Evolutionary conservation across 2,329 filamentous ascomycete genomes (phyloP).

Genomic region (Hypoxylon sp.): DNA sequence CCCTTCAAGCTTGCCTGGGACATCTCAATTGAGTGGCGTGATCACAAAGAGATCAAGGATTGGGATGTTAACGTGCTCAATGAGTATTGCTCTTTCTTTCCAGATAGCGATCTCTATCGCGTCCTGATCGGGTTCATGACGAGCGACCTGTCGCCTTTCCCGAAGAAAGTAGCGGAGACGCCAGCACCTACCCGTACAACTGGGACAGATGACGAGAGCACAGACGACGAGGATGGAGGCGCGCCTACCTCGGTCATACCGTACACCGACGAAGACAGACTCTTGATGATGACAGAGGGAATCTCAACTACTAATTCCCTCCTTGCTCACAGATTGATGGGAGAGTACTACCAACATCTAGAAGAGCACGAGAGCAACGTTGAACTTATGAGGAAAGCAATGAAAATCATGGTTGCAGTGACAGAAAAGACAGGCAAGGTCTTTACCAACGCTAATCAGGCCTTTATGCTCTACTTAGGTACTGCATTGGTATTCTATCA

Average conservation of each 20-base stretch:
- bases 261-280: constrained; percentile 81
- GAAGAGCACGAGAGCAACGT: constrained; percentile 89
- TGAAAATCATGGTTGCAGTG: constrained; percentile 72
- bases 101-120: constrained; percentile 84
- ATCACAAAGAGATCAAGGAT: constrained; percentile 79
- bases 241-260: constrained; percentile 69
- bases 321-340: constrained; percentile 86
- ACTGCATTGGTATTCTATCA: constrained; percentile 94
- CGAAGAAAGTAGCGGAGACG: constrained; percentile 55
- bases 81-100: constrained; percentile 87
- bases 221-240: constrained; percentile 71
- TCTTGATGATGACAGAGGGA: constrained; percentile 85
- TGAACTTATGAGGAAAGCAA: constrained; percentile 82
- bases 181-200: constrained; percentile 44
- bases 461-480: constrained; percentile 82
- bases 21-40: constrained; percentile 90
- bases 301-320: constrained; percentile 78
- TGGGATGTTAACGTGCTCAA: constrained; percentile 84
- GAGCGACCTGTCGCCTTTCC: constrained; percentile 88
- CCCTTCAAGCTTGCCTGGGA: constrained; percentile 93
- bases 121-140: constrained; percentile 86
- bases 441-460: constrained; percentile 79
- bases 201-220: constrained; percentile 64
- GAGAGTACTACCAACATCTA: constrained; percentile 84
- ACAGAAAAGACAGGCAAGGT: constrained; percentile 76